These are phyloP conservation scores for Amylocystis lapponica DNA, from an alignment of 768 basidiomycete genomes.

Conservation along the genomic window DNA sequence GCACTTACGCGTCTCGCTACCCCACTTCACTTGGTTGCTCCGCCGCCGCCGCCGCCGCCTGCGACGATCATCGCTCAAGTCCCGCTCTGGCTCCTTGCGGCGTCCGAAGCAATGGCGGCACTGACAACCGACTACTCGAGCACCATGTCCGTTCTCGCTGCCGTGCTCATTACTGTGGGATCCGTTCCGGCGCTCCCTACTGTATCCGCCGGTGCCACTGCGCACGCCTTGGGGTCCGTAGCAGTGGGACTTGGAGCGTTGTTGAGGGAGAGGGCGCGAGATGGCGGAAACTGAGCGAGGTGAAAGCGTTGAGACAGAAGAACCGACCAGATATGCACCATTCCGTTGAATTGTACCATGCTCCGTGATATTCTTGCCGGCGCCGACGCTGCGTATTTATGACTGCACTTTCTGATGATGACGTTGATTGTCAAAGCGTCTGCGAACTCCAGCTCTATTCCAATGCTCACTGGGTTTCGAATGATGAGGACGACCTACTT, in stretches of 20 bases:
- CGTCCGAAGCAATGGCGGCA: conserved; percentile 12
- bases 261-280: conserved; percentile 1
- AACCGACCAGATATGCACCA: too few species aligned
- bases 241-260: conserved; percentile 4
- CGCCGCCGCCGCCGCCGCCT: conserved; percentile 10
- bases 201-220: conserved; percentile 4
- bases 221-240: background rate
- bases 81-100: conserved; percentile 17
- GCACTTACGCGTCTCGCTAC: too few species aligned
- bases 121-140: conserved; percentile 12
- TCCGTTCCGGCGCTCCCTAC: conserved; percentile 4
- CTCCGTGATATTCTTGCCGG: too few species aligned
- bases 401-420: too few species aligned
- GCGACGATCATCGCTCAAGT: conserved; percentile 14
- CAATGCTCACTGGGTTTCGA: too few species aligned
- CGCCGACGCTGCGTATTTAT: too few species aligned
- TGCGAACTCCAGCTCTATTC: too few species aligned
- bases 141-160: conserved; percentile 5
- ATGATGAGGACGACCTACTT: too few species aligned
- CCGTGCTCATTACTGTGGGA: conserved; percentile 7
- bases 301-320: too few species aligned
- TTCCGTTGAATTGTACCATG: too few species aligned
- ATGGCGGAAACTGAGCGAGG: too few species aligned
- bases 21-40: conserved; percentile 6
- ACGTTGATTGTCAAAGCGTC: too few species aligned